Percentiles rank a stretch among this genome's conserved stretches.
Conservation (phyloP, 2,329 filamentous ascomycete species). For the Penicillium sp. region DNA sequence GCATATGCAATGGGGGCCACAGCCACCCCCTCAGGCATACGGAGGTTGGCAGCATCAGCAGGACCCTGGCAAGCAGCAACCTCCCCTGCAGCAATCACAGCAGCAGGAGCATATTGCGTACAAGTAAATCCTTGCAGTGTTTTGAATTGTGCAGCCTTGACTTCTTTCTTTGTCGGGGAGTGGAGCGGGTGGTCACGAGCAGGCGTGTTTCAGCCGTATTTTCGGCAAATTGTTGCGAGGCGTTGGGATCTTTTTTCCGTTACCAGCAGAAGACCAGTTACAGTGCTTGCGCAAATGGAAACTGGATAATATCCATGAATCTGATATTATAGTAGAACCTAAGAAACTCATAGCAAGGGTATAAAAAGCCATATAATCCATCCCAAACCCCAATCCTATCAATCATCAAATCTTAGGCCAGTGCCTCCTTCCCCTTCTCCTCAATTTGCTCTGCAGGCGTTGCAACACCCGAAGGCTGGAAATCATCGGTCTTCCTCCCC, state of each 20-base stretch:
- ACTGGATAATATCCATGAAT: not conserved
- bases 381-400: not conserved
- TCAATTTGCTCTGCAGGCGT: constrained; percentile 47
- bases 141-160: not conserved
- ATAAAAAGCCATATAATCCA: constrained; percentile 8
- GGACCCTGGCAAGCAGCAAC: constrained; percentile 1
- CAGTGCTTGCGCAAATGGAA: not conserved
- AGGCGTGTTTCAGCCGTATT: not conserved
- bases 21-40: constrained; percentile 18
- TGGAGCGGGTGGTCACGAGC: not conserved
- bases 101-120: constrained; percentile 19
- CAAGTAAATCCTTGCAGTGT: constrained; percentile 13
- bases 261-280: not conserved
- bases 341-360: constrained; percentile 7
- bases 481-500: constrained; percentile 36
- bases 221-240: not conserved
- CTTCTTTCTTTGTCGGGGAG: not conserved
- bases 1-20: constrained; percentile 23
- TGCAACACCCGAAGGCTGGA: constrained; percentile 42
- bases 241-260: not conserved
- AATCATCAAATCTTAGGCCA: constrained; percentile 4
- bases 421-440: constrained; percentile 22
- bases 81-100: constrained; percentile 9
- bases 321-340: not conserved
- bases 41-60: constrained; percentile 11